Evolutionary conservation across 2,329 filamentous ascomycete genomes (phyloP).

Genomic region (Fusarium subtropicale): DNA sequence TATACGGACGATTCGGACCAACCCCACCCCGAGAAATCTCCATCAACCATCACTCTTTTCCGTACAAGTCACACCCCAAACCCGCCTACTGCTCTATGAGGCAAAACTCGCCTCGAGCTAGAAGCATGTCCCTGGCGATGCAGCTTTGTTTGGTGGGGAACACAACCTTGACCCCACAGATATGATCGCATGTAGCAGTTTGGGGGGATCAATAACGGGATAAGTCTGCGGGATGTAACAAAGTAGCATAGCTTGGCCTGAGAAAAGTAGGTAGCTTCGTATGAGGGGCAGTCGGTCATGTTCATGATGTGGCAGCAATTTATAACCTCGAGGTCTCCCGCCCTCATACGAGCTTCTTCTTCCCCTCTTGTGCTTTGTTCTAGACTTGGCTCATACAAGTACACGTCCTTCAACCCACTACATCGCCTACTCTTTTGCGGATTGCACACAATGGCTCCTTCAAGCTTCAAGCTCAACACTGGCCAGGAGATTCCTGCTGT

Average conservation of each 20-base stretch:
- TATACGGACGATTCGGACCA: conserved; percentile 36
- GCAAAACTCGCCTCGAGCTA: conserved; percentile 13
- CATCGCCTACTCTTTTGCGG: conserved; percentile 10
- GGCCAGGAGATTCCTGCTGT: conserved; percentile 72
- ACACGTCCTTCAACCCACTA: not conserved
- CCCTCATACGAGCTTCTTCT: conserved; percentile 2
- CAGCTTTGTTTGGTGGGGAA: conserved; percentile 36
- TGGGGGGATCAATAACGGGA: conserved; percentile 12
- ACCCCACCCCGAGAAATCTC: conserved; percentile 46
- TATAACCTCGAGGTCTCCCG: conserved; percentile 35
- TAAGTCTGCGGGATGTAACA: not conserved
- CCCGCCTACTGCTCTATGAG: conserved; percentile 5
- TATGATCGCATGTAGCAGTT: conserved; percentile 26
- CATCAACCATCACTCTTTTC: conserved; percentile 22
- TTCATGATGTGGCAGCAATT: conserved; percentile 40
- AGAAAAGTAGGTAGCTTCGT: conserved; percentile 3
- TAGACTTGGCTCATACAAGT: conserved; percentile 12
- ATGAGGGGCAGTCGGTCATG: conserved; percentile 15
- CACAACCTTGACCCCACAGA: conserved; percentile 44
- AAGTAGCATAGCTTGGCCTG: not conserved
- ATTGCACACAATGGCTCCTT: conserved; percentile 60
- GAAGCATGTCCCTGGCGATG: conserved; percentile 4
- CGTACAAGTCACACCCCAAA: conserved; percentile 37
- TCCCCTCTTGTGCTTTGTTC: conserved; percentile 16
- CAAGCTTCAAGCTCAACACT: conserved; percentile 73